A percentile compares a stretch with the other conserved stretches of the same genome.
Conservation (phyloP, 768 basidiomycete genomes). For the Pulveroboletus frians region DNA sequence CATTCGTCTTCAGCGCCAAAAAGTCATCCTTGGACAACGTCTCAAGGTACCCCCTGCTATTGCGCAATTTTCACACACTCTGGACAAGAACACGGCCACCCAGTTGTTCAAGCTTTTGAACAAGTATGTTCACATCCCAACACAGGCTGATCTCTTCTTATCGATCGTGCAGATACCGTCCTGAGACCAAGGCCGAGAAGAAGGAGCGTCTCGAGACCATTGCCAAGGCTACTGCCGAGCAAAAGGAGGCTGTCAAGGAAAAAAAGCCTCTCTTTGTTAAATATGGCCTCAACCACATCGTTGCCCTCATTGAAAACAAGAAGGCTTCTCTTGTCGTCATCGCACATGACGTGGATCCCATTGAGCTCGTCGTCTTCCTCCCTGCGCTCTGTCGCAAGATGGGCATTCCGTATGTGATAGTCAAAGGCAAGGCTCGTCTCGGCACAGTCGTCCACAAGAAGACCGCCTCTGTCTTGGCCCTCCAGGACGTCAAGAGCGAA, state of each 20-base stretch:
- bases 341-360: constrained; percentile 97
- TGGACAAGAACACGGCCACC: constrained; percentile 99
- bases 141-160: neutral
- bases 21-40: constrained; percentile 96
- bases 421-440: constrained; percentile 97
- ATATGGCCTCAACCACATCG: constrained; percentile 95
- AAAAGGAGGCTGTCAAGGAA: constrained; percentile 69
- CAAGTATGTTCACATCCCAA: constrained; percentile 46
- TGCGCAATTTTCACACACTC: constrained; percentile 93
- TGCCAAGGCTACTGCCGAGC: constrained; percentile 74
- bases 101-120: constrained; percentile 97
- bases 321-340: constrained; percentile 95
- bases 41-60: constrained; percentile 98
- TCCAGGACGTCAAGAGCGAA: constrained; percentile 94
- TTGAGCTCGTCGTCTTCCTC: constrained; percentile 97
- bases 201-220: constrained; percentile 81
- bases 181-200: constrained; percentile 96
- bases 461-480: constrained; percentile 84
- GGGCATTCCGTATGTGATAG: constrained; percentile 98
- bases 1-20: constrained; percentile 95
- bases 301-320: constrained; percentile 95
- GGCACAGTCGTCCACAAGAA: constrained; percentile 99
- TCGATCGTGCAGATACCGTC: constrained; percentile 51
- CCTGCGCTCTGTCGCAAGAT: constrained; percentile 99
- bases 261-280: constrained; percentile 97